A percentile compares a stretch with the other conserved stretches of the same genome.
Conservation (phyloP, 176 grass and related monocot genomes). For the Oryza meyeriana region DNA sequence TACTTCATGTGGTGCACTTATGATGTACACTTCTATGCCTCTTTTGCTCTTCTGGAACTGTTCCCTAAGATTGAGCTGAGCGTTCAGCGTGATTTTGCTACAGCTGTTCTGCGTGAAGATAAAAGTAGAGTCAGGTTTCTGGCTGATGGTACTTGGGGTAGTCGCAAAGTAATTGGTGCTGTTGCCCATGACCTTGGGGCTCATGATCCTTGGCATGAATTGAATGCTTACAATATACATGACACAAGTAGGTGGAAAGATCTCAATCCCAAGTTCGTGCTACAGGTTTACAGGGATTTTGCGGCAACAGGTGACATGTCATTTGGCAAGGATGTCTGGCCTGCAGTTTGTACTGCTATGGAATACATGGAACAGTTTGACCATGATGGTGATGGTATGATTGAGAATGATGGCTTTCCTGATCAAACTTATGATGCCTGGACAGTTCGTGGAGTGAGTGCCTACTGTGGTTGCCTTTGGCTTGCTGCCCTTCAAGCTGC, state of each 20-base stretch:
- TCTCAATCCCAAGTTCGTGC: constrained; percentile 92
- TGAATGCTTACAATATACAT: constrained; percentile 99
- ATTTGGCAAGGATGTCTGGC: constrained; percentile 95
- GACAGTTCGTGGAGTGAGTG: constrained; percentile 87
- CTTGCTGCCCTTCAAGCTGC: constrained; percentile 88
- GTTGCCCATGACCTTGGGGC: constrained; percentile 95
- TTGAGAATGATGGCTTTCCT: constrained; percentile 97
- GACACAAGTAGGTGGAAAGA: constrained; percentile 99
- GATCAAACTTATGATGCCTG: constrained; percentile 98
- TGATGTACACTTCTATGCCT: constrained; percentile 96
- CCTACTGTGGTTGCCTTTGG: constrained; percentile 94
- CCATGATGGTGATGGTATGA: constrained; percentile 71
- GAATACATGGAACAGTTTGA: constrained; percentile 98
- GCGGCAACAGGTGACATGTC: constrained; percentile 65
- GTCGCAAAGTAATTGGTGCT: constrained; percentile 86
- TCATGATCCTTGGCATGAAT: constrained; percentile 93
- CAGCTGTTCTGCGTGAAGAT: constrained; percentile 83
- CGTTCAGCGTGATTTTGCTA: constrained; percentile 94
- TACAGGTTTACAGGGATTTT: constrained; percentile 96
- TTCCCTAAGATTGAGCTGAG: constrained; percentile 95
- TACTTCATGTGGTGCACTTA: constrained; percentile 99
- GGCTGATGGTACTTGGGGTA: constrained; percentile 82
- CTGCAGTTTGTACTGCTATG: constrained; percentile 80
- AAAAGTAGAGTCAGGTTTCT: constrained; percentile 84
- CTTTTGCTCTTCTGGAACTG: constrained; percentile 86